Base-by-base conservation (phyloP, 176 grass and related monocot species). In the Triticum dicoccoides region DNA sequence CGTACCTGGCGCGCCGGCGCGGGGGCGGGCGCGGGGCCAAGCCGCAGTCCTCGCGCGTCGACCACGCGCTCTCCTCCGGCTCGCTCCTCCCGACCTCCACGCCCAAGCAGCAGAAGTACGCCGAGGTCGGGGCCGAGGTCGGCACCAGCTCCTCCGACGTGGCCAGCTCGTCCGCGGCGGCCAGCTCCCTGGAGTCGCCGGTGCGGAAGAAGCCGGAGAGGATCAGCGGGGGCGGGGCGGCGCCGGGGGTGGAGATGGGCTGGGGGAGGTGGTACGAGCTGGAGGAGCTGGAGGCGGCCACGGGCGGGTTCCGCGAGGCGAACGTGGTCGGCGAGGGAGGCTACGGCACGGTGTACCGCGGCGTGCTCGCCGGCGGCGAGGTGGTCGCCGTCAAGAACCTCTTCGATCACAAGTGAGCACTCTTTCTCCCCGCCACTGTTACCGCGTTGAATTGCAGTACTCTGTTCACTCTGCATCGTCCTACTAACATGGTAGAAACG, bases 201-300 rank as follows among this genome's bases (percentile, higher is more conserved):
- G 79, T 18, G 79, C 82, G 39, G 76, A 54, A 49, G 86, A 88
- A 77, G 17, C 5, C 51, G n/a, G 88, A 47, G 44, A 82, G 87
- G 76, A 61, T 21, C 66, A 79, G 37, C 42, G 56, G 5, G 0
- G 20, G 56, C 56, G 83, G 70, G 0, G 80, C 58, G 30, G 84
- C 65, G 25, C 73, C 73, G 9, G 88, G 73, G 68, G 86, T 89
- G 17, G 85, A 90, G 35, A 89, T 99, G 64, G 97, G 97, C 71
- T 99, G 97, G 97, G 94, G 97, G 56, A 59, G 97, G 89, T 99
- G 97, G 90, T 99, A 93, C 85, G 63, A 93, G n/a, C 83, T 99
- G 47, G 86, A 82, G 54, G 97, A 97, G 85, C 90, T 99, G 37
- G 92, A 94, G 54, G 89, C 83, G 35, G 97, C 94, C 21, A 99